Conservation (phyloP, 257 asterid genomes). For the Thymus quinquecostatus region DNA sequence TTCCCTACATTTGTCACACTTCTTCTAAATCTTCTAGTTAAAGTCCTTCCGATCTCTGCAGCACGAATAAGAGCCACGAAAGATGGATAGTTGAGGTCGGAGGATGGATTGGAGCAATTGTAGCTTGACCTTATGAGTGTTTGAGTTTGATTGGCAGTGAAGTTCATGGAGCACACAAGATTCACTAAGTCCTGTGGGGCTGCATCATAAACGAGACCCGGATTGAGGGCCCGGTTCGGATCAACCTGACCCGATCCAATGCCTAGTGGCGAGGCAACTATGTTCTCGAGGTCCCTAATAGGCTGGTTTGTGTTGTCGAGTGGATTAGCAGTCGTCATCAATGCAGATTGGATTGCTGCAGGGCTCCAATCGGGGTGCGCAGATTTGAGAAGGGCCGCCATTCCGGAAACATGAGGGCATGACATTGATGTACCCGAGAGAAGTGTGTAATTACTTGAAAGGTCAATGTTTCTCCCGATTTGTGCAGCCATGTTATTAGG, state of each 20-base stretch:
- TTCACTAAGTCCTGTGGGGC: slow-evolving; percentile 39
- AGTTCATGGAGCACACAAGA: slow-evolving; percentile 50
- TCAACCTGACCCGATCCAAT: slow-evolving; percentile 48
- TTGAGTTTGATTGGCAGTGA: slow-evolving; percentile 42
- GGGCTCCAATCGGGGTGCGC: slow-evolving; percentile 52
- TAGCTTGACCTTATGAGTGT: slow-evolving; percentile 38
- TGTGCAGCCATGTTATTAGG: slow-evolving; percentile 16
- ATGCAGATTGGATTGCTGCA: slow-evolving; percentile 46
- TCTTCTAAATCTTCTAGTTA: slow-evolving; percentile 36
- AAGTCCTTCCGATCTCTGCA: slow-evolving; percentile 7
- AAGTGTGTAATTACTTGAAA: slow-evolving; percentile 35
- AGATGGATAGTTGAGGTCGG: slow-evolving; percentile 51
- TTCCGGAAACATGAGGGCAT: slow-evolving; percentile 50
- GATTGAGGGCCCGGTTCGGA: slow-evolving; percentile 49
- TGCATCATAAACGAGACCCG: slow-evolving; percentile 45
- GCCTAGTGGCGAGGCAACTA: slow-evolving; percentile 33
- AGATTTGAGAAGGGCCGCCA: slow-evolving; percentile 44
- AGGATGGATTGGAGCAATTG: slow-evolving; percentile 45
- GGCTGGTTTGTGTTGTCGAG: slow-evolving; percentile 39
- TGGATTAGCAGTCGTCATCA: slow-evolving; percentile 54
- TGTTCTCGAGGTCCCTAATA: slow-evolving; percentile 31
- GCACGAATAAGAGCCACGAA: slow-evolving; percentile 30
- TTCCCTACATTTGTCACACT: slow-evolving; percentile 48
- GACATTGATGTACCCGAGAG: slow-evolving; percentile 53
- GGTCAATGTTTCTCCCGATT: slow-evolving; percentile 26